Evolutionary conservation across 441 rosid species (phyloP), one percentile per base, ranked within the genome.

Genomic region (Viola pubescens): DNA sequence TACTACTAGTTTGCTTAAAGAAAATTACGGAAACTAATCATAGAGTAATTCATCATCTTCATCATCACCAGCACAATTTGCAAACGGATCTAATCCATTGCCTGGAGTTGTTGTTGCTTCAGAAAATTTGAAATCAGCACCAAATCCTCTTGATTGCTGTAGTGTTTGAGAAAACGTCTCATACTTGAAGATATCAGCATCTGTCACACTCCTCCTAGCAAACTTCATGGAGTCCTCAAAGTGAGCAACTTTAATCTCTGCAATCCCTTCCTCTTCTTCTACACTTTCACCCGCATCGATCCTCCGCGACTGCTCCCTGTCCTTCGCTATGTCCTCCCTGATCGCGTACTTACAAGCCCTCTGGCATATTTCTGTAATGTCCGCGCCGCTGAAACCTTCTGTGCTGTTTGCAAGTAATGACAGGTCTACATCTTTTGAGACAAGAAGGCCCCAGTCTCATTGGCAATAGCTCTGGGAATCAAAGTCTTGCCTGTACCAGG

Each of bases 221-320:
- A 60, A 75, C 68, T 72, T 78, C 79, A 72, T 61, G 13, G 79
- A 75, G 58, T 75, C 82, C 73, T 75, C 79, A 50, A 78, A 75
- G 62, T 75, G 82, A 8, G 79, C 70, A 52, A 76, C 74, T 62
- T 65, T 78, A 5, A 75, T 70, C 71, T 70, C 76, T 34, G 82
- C 37, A 3, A 69, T 68, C 57, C 64, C 79, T 54, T 74, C 78
- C 26, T 57, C 76, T 44, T 77, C 78, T 46, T 77, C 78, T 1
- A 26, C 34, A 26, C 34, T 26, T 26, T 26, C 34, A 26, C 34
- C 34, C 3, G 34, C 34, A 26, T 26, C 34, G 3, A 26, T 2
- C 34, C 34, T 26, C 34, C 34, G 34, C 2, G 34, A 26, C 34
- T 26, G 34, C 34, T 26, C 34, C 34, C 34, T 26, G 34, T 26